Evolutionary conservation across 805 yeast species (phyloP).

Genomic region (Starmerella bombi): DNA sequence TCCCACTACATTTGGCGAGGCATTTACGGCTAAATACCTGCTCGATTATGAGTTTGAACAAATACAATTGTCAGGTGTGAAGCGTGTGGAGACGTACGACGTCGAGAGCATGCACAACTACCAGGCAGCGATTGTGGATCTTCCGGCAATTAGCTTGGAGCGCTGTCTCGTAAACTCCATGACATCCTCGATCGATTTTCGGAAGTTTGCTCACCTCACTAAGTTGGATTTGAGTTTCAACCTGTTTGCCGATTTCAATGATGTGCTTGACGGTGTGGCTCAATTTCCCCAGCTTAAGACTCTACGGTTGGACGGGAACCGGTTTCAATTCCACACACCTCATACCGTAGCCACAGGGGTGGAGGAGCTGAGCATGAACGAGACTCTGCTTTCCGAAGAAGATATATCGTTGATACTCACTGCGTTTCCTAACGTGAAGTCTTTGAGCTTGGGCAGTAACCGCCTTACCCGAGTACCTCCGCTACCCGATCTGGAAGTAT

Average conservation of each 20-base stretch:
- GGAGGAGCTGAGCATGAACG: constrained; percentile 31
- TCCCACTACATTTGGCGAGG: constrained; percentile 32
- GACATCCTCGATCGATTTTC: not conserved
- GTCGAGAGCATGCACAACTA: constrained; percentile 41
- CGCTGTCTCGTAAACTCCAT: constrained; percentile 26
- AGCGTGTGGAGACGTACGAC: constrained; percentile 50
- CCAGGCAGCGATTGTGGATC: constrained; percentile 35
- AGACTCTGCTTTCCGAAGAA: constrained; percentile 6
- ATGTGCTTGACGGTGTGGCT: constrained; percentile 30
- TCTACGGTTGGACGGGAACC: constrained; percentile 37
- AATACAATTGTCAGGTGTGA: constrained; percentile 39
- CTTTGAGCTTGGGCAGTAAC: constrained; percentile 28
- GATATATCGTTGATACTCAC: constrained; percentile 1
- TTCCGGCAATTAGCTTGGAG: constrained; percentile 41
- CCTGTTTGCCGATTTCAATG: constrained; percentile 34
- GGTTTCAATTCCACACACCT: constrained; percentile 19
- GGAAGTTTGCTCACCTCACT: constrained; percentile 4
- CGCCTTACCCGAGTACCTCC: constrained; percentile 27
- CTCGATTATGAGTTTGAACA: constrained; percentile 22
- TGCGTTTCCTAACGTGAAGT: constrained; percentile 11
- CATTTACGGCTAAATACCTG: constrained; percentile 40
- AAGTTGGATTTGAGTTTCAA: constrained; percentile 51
- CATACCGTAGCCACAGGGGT: constrained; percentile 12
- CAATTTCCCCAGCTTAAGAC: constrained; percentile 28
- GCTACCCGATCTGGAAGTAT: constrained; percentile 12